Percentiles rank a stretch among this genome's conserved stretches.
These are phyloP conservation scores for Polytolypa hystricis DNA, from an alignment of 2,329 filamentous ascomycete species.

Conservation along the genomic window DNA sequence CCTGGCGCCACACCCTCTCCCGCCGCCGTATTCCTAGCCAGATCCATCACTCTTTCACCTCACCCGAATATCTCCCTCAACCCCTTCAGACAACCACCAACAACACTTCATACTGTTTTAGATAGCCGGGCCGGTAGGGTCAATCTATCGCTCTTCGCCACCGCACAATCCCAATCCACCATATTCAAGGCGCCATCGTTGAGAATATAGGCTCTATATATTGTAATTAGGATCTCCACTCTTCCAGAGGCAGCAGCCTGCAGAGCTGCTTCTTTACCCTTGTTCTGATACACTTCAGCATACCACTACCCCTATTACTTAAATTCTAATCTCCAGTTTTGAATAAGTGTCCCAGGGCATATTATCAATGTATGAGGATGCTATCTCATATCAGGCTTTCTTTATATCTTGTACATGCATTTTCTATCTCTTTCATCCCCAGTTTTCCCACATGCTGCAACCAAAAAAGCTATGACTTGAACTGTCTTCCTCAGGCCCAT, in stretches of 20 bases:
- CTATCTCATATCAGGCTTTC: conserved; percentile 50
- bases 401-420: conserved; percentile 75
- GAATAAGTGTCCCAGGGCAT: conserved; percentile 76
- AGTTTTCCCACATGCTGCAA: conserved; percentile 86
- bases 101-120: conserved; percentile 97
- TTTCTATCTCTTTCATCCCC: conserved; percentile 77
- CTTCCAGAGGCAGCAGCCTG: conserved; percentile 63
- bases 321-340: conserved; percentile 84
- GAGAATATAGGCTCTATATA: conserved; percentile 75
- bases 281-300: conserved; percentile 70
- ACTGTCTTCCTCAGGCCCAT: conserved; percentile 98
- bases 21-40: too few relatives aligned
- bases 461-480: conserved; percentile 85
- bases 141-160: conserved; percentile 89
- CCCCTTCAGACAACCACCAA: too few relatives aligned
- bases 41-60: too few relatives aligned
- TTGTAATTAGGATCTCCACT: conserved; percentile 86
- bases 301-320: conserved; percentile 94
- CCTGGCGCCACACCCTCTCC: too few relatives aligned
- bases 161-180: conserved; percentile 82
- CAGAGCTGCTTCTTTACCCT: conserved; percentile 56
- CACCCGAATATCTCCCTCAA: too few relatives aligned
- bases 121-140: conserved; percentile 88
- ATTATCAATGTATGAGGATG: conserved; percentile 78
- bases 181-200: conserved; percentile 70